phyloP scores from a whole-genome alignment of 257 asterid species.

The Lycium barbarum region DNA sequence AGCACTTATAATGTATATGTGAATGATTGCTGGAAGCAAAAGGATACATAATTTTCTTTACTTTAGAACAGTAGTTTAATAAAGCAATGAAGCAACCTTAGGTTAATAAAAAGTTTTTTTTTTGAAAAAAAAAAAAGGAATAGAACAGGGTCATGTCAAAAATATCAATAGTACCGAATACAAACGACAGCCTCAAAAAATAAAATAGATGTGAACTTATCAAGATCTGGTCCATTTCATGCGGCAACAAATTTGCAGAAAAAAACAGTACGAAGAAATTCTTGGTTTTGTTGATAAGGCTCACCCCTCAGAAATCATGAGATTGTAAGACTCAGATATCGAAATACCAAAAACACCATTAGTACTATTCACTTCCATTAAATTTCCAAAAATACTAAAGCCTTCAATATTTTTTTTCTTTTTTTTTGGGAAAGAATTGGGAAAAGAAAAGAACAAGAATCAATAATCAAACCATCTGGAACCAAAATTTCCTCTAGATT shows the following conservation, averaged over 20 bases:
- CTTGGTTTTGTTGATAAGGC: constrained; percentile 23
- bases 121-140: not conserved
- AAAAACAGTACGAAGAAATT: constrained; percentile 21
- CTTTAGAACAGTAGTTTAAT: not conserved
- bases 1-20: constrained; percentile 24
- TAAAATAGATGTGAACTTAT: not conserved
- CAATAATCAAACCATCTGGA: not conserved
- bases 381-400: not conserved
- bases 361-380: not conserved
- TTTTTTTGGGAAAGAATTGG: not conserved
- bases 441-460: not conserved
- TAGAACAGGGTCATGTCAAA: constrained; percentile 17
- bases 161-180: not conserved
- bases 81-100: not conserved
- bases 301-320: constrained; percentile 34
- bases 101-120: not conserved
- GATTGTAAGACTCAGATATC: constrained; percentile 17
- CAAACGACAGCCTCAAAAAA: not conserved
- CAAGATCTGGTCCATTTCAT: constrained; percentile 7
- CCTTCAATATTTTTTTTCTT: not conserved
- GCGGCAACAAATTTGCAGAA: not conserved
- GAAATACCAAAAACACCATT: not conserved
- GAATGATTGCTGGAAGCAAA: not conserved
- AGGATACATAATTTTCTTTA: not conserved
- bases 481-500: not conserved